These are phyloP conservation scores for Penicillium paneum DNA, from an alignment of 2,329 filamentous ascomycete species.

Conservation along the genomic window DNA sequence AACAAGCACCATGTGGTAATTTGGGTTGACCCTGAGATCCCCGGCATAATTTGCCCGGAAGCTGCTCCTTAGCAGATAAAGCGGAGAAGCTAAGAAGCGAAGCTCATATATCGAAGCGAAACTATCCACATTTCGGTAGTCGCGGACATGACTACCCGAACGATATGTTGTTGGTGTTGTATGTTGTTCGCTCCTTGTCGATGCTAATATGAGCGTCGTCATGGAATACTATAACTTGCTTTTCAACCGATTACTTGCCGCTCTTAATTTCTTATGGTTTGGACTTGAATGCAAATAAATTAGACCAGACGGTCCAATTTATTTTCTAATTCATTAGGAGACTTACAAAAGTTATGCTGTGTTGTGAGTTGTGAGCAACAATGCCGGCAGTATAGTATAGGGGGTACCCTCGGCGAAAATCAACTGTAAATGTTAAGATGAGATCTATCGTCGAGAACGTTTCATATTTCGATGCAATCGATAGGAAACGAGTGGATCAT, in stretches of 20 bases:
- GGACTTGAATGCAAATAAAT: not conserved
- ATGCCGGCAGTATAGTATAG: not conserved
- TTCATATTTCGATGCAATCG: not conserved
- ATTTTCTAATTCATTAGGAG: no score
- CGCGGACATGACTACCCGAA: no score
- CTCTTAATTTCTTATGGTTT: not conserved
- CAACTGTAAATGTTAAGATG: not conserved
- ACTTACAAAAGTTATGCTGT: no score
- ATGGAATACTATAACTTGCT: no score
- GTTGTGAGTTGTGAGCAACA: not conserved
- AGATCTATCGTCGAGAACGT: not conserved
- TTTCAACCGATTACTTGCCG: not conserved
- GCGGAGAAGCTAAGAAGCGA: not conserved
- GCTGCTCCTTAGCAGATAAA: constrained; percentile 11
- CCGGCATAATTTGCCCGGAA: constrained; percentile 8
- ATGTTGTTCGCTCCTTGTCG: no score
- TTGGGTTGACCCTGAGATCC: not conserved
- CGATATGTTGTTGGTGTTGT: no score
- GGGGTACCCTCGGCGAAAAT: not conserved
- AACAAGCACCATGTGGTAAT: constrained; percentile 22
- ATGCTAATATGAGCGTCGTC: no score
- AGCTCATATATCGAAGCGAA: not conserved
- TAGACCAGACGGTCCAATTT: not conserved
- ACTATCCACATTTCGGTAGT: not conserved
- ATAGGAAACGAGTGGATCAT: not conserved